Percentiles rank a stretch among this genome's conserved stretches.
Conservation (phyloP, 2,329 filamentous ascomycete species). For the Cytospora schulzeri region DNA sequence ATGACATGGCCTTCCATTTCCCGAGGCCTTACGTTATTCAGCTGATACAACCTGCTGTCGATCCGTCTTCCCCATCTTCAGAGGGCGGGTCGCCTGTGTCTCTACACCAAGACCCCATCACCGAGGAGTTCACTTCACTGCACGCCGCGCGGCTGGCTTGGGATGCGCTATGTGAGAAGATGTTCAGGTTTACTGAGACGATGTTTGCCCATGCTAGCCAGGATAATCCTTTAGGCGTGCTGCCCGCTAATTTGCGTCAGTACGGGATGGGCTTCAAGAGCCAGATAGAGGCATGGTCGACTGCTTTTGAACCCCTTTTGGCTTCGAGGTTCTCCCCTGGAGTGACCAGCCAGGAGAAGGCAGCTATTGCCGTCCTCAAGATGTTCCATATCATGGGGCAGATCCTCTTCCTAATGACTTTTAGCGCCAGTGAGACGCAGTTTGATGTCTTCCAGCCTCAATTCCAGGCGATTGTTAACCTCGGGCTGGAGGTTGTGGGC, state of each 20-base stretch:
- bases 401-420: slow-evolving; percentile 62
- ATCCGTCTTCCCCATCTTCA: slow-evolving; percentile 46
- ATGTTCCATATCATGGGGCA: slow-evolving; percentile 63
- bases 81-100: slow-evolving; percentile 47
- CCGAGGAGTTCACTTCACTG: slow-evolving; percentile 50
- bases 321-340: slow-evolving; percentile 50
- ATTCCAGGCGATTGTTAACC: slow-evolving; percentile 58
- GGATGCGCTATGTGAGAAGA: slow-evolving; percentile 58
- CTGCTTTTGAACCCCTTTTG: slow-evolving; percentile 59
- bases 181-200: slow-evolving; percentile 61
- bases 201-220: slow-evolving; percentile 50
- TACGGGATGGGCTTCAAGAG: slow-evolving; percentile 51
- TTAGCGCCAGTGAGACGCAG: slow-evolving; percentile 58
- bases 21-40: slow-evolving; percentile 63
- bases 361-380: slow-evolving; percentile 62
- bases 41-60: slow-evolving; percentile 43
- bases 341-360: slow-evolving; percentile 57
- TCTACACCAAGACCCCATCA: slow-evolving; percentile 42
- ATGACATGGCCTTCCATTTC: slow-evolving; percentile 70
- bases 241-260: slow-evolving; percentile 51
- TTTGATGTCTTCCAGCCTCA: slow-evolving; percentile 57
- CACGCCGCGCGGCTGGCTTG: slow-evolving; percentile 59
- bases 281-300: slow-evolving; percentile 57
- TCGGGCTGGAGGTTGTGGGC: slow-evolving; percentile 62
- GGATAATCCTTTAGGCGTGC: slow-evolving; percentile 54